Conservation (phyloP, 805 yeast genomes). For the Cyberlindnera euphorbiiphila region DNA sequence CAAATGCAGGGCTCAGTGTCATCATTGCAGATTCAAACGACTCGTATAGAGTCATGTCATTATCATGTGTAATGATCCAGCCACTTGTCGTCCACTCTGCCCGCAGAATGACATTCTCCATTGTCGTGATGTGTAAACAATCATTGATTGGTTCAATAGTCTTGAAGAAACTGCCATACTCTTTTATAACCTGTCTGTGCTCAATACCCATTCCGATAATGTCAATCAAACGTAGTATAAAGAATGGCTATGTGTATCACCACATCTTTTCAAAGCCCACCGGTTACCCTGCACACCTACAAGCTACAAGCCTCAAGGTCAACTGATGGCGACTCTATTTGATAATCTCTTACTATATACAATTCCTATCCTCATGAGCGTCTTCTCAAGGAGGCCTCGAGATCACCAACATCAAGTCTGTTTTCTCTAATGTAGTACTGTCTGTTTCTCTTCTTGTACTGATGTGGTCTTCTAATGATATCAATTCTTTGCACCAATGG, state of each 20-base stretch:
- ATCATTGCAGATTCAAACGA: slow-evolving; percentile 29
- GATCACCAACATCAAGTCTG: slow-evolving; percentile 70
- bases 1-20: slow-evolving; percentile 11
- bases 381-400: slow-evolving; percentile 43
- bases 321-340: too few species aligned
- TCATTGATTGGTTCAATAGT: not conserved
- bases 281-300: too few species aligned
- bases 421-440: slow-evolving; percentile 86
- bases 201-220: too few species aligned
- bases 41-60: too few species aligned
- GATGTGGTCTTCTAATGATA: slow-evolving; percentile 66
- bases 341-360: too few species aligned
- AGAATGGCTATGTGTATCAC: too few species aligned
- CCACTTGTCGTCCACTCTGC: slow-evolving; percentile 6
- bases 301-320: too few species aligned
- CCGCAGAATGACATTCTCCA: not conserved
- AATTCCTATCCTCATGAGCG: slow-evolving; percentile 5
- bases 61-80: too few species aligned
- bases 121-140: not conserved
- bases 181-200: too few species aligned
- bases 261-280: too few species aligned
- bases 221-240: too few species aligned
- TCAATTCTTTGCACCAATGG: slow-evolving; percentile 79
- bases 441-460: slow-evolving; percentile 75
- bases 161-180: slow-evolving; percentile 5